A percentile compares a stretch with the other conserved stretches of the same genome.
Conservation (phyloP, 805 yeast genomes). For the Ogataea chonburiensis region DNA sequence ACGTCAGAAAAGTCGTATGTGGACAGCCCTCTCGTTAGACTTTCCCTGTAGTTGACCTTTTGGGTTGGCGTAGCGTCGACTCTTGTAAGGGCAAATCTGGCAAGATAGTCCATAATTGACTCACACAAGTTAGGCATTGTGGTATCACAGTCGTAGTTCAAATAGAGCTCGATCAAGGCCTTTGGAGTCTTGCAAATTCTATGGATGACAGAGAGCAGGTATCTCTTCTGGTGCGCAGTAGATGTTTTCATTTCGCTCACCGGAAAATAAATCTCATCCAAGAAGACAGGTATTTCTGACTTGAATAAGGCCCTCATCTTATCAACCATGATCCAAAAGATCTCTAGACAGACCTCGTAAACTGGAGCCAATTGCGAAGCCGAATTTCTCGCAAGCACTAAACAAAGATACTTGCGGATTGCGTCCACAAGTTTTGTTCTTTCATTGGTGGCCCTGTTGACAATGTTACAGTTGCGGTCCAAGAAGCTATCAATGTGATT, state of each 20-base stretch:
- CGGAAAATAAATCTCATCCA: slow-evolving; percentile 91
- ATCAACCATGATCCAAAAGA: slow-evolving; percentile 85
- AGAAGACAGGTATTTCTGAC: slow-evolving; percentile 89
- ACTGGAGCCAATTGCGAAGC: slow-evolving; percentile 90
- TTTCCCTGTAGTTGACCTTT: slow-evolving; percentile 52
- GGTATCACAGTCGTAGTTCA: slow-evolving; percentile 93
- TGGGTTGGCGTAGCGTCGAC: slow-evolving; percentile 73
- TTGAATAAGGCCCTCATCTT: slow-evolving; percentile 86
- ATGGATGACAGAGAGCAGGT: slow-evolving; percentile 75
- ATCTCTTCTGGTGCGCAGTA: slow-evolving; percentile 89
- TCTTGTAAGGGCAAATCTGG: slow-evolving; percentile 65
- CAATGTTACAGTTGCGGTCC: slow-evolving; percentile 54
- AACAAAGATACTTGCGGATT: slow-evolving; percentile 77
- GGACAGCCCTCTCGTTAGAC: slow-evolving; percentile 54
- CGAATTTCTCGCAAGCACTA: slow-evolving; percentile 84
- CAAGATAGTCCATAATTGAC: slow-evolving; percentile 71
- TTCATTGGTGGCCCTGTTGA: slow-evolving; percentile 47
- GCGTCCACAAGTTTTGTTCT: slow-evolving; percentile 71
- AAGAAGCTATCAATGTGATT: slow-evolving; percentile 82
- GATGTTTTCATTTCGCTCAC: slow-evolving; percentile 90
- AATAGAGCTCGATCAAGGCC: slow-evolving; percentile 84
- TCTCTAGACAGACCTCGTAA: slow-evolving; percentile 86
- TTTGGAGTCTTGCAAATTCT: slow-evolving; percentile 86
- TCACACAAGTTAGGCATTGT: slow-evolving; percentile 84
- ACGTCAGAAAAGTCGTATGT: slow-evolving; percentile 72